Evolutionary conservation across 352 stramenopile species (phyloP), one percentile per base, ranked within the genome.

Genomic region (Aphanomyces astaci): DNA sequence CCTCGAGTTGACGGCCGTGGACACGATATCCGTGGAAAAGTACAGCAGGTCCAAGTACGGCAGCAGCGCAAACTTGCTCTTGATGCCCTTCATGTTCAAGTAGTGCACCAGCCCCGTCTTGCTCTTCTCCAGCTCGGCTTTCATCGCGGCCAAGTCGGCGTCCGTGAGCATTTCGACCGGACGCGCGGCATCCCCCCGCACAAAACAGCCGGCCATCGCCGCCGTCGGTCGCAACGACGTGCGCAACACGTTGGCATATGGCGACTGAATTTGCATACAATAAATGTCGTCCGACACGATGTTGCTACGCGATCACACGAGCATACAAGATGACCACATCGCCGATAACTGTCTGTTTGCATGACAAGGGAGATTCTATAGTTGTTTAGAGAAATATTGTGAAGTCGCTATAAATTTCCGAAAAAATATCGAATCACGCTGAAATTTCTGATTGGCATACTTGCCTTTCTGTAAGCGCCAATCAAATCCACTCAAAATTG

Each of bases 81-180:
- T 68, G 51, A 68, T 68, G 43, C 62, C 62, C 45, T 68, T 68
- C 22, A 68, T 40, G 43, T 59, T 68, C 17, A 68, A 27, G 30
- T 68, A 68, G 48, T 68, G 62, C 11, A 68, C 62, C 19, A 68
- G 62, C 28, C 62, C 62, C 25, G 31, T 68, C 51, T 68, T 68
- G 51, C 62, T 68, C 4, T 51, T 28, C n/a, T 68, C 62, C 28
- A 68, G 30, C 36, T 19, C 22, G 19, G 56, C 62, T 33, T 68
- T 68, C 62, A 68, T 68, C 32, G 40, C 24, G 19, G 55, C 3
- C 7, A 68, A 32, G 28, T 68, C 62, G 27, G 56, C 62, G 4
- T 68, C 39, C 10, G 19, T 59, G 1, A 68, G 51, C 15, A 68
- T 66, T 28, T 66, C 31, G 30, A 68, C 59, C 33, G 62, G 51